Evolutionary conservation across 129 eudicot species (phyloP).

Genomic region (Artemisia annua): DNA sequence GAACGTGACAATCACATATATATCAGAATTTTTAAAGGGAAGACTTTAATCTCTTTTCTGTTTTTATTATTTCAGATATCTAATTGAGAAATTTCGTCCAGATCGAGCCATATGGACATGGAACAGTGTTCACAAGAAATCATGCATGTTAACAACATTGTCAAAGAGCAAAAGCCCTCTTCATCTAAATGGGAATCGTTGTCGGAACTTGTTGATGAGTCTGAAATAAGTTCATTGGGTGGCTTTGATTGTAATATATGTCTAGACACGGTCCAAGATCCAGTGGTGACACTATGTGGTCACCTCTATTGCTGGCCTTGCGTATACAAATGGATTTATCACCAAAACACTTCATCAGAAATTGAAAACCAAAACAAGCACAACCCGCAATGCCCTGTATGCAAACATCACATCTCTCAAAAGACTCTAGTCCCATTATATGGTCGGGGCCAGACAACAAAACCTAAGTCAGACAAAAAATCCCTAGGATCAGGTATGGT

Average conservation of each 20-base stretch:
- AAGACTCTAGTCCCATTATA: slow-evolving; percentile 33
- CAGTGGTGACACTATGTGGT: slow-evolving; percentile 42
- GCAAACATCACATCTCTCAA: slow-evolving; percentile 34
- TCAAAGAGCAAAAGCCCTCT: too few species aligned
- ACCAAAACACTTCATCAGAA: slow-evolving; percentile 18
- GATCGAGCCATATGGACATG: too few species aligned
- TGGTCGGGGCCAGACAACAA: slow-evolving; percentile 18
- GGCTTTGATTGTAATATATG: slow-evolving; percentile 39
- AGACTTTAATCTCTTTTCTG: too few species aligned
- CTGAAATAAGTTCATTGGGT: not conserved
- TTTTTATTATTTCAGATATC: too few species aligned
- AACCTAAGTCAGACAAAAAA: not conserved
- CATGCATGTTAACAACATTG: too few species aligned
- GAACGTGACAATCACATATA: too few species aligned
- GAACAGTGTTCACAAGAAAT: too few species aligned
- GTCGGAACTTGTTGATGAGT: not conserved
- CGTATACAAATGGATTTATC: slow-evolving; percentile 36
- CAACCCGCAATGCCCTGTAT: slow-evolving; percentile 29
- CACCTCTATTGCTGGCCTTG: slow-evolving; percentile 44
- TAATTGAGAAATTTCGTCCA: too few species aligned
- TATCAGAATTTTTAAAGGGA: too few species aligned
- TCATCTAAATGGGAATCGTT: too few species aligned
- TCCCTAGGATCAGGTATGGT: not conserved
- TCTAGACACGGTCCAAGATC: slow-evolving; percentile 30
- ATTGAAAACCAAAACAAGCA: slow-evolving; percentile 11